phyloP scores from a whole-genome alignment of 805 yeast species.

The Candida taoyuanica region DNA sequence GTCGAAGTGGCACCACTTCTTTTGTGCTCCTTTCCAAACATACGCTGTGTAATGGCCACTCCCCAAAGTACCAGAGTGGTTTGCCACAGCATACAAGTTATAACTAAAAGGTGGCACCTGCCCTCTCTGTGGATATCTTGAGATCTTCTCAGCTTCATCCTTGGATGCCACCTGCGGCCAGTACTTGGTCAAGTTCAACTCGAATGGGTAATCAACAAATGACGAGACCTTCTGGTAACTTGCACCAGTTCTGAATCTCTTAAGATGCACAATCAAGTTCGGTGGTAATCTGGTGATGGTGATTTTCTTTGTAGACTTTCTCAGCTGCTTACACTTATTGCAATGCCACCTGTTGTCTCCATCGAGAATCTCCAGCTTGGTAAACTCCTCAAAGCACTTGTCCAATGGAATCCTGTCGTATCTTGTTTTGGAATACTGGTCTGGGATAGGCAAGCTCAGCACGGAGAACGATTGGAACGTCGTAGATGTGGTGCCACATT shows the following conservation, averaged over 20 bases:
- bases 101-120: conserved; percentile 80
- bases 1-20: conserved; percentile 75
- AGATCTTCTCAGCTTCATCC: conserved; percentile 13
- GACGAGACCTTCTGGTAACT: conserved; percentile 31
- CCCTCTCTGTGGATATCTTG: conserved; percentile 59
- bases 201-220: conserved; percentile 63
- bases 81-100: conserved; percentile 72
- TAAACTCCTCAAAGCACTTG: conserved; percentile 75
- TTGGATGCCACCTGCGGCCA: conserved; percentile 13
- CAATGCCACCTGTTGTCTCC: conserved; percentile 85
- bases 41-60: conserved; percentile 89
- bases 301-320: conserved; percentile 63
- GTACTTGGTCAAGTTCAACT: conserved; percentile 44
- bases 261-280: conserved; percentile 76
- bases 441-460: conserved; percentile 75
- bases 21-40: conserved; percentile 54
- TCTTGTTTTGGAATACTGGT: conserved; percentile 29
- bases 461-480: conserved; percentile 82
- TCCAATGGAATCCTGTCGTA: conserved; percentile 32
- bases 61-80: conserved; percentile 75
- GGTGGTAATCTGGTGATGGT: conserved; percentile 75
- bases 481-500: conserved; percentile 73
- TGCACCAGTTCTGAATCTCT: conserved; percentile 58
- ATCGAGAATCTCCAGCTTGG: conserved; percentile 66
- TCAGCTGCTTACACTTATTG: conserved; percentile 61